Evolutionary conservation across 2,329 filamentous ascomycete species (phyloP).

Genomic region (Chaetomiaceae sp.): DNA sequence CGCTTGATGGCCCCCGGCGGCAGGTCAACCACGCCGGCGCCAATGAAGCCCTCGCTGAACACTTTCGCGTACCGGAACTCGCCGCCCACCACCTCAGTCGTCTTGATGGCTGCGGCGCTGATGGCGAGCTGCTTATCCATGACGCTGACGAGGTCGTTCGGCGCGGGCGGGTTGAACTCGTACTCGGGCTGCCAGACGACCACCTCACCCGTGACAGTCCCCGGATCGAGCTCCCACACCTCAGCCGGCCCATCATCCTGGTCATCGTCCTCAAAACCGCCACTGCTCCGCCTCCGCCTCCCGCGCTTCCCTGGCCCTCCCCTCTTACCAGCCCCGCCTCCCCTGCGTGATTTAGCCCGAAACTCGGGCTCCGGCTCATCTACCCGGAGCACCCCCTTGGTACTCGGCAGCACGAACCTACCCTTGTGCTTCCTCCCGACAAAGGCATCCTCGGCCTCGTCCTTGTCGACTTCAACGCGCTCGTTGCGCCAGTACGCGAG

Average conservation of each 20-base stretch:
- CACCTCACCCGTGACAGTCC: conserved; percentile 59
- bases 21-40: conserved; percentile 83
- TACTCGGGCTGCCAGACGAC: conserved; percentile 59
- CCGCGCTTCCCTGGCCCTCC: conserved; percentile 17
- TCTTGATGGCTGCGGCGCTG: conserved; percentile 51
- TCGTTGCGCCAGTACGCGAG: conserved; percentile 87
- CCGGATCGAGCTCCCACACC: conserved; percentile 67
- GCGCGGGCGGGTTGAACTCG: conserved; percentile 49
- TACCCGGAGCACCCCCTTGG: conserved; percentile 73
- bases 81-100: conserved; percentile 56
- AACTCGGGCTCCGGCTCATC: conserved; percentile 54
- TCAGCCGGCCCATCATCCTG: conserved; percentile 38
- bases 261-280: conserved; percentile 31
- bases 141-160: conserved; percentile 52
- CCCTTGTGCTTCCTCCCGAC: conserved; percentile 32
- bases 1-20: conserved; percentile 79
- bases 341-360: conserved; percentile 26
- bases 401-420: conserved; percentile 60
- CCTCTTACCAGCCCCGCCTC: conserved; percentile 13
- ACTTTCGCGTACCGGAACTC: conserved; percentile 88
- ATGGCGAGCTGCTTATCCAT: conserved; percentile 55
- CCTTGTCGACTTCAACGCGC: conserved; percentile 63
- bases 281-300: conserved; percentile 13
- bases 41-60: conserved; percentile 78
- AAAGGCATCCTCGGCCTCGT: conserved; percentile 48